These are phyloP conservation scores for Biancaea sappan DNA, from an alignment of 306 rosid genomes.

Conservation along the genomic window DNA sequence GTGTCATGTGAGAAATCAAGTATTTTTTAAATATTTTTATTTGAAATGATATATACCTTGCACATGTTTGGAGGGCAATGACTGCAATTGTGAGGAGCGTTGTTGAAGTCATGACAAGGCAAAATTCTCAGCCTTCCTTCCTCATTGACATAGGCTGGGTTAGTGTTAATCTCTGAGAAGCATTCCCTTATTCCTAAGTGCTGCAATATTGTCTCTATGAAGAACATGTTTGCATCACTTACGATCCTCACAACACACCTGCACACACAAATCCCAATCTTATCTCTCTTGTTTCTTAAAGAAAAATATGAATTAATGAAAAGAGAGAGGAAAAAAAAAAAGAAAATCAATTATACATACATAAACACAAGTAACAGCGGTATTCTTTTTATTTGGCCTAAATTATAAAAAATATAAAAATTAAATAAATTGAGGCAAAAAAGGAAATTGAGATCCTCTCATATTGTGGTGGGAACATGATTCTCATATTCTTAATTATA, in stretches of 20 bases:
- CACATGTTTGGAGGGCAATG: constrained; percentile 88
- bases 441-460: too few species aligned
- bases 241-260: constrained; percentile 86
- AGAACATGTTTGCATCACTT: constrained; percentile 77
- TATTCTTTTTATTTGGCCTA: too few species aligned
- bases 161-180: constrained; percentile 74
- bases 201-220: constrained; percentile 69
- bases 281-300: background rate
- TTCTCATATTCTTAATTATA: too few species aligned
- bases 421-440: too few species aligned
- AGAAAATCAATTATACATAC: too few species aligned
- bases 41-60: constrained; percentile 59
- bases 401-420: too few species aligned
- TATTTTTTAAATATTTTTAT: too few species aligned
- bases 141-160: constrained; percentile 63
- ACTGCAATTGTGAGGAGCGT: constrained; percentile 58
- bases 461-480: too few species aligned
- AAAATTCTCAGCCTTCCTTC: constrained; percentile 62
- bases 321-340: too few species aligned
- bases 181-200: constrained; percentile 64
- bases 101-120: constrained; percentile 63
- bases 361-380: too few species aligned
- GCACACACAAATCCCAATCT: background rate
- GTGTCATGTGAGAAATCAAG: too few species aligned
- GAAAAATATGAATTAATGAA: too few species aligned